A percentile compares a stretch with the other conserved stretches of the same genome.
Conservation (phyloP, 2,329 filamentous ascomycete species). For the Dactylonectria macrodidyma region DNA sequence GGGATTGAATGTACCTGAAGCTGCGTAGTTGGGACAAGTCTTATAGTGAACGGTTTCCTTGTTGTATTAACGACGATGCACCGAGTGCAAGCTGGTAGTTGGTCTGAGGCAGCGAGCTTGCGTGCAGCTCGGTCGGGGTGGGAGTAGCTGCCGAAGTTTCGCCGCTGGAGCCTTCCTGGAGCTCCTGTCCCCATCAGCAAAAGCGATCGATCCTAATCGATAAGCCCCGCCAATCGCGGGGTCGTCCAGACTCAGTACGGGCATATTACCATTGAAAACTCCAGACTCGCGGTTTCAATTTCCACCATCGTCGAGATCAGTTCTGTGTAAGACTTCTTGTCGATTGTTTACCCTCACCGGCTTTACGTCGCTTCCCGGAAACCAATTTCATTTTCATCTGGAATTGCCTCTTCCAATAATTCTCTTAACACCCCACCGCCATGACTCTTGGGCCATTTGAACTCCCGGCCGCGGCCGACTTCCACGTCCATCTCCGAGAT, state of each 20-base stretch:
- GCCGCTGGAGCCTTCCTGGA: conserved; percentile 30
- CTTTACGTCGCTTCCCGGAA: neutral
- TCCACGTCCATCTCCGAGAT: conserved; percentile 81
- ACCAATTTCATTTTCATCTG: neutral
- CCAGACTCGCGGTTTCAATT: conserved; percentile 4
- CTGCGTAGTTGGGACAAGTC: neutral
- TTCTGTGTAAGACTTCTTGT: conserved; percentile 6
- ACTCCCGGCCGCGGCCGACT: conserved; percentile 76
- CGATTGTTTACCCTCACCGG: neutral
- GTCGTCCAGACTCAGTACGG: conserved; percentile 26
- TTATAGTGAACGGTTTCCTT: neutral
- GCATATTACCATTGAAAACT: conserved; percentile 1
- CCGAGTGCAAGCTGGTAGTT: neutral
- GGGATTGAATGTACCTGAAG: neutral
- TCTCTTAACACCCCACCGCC: neutral
- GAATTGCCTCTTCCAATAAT: neutral
- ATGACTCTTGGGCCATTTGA: conserved; percentile 49
- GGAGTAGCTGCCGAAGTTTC: conserved; percentile 37
- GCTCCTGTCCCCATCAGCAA: conserved; percentile 27
- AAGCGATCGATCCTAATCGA: conserved; percentile 12
- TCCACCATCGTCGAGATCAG: neutral
- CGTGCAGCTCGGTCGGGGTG: conserved; percentile 36
- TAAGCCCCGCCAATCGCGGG: conserved; percentile 36
- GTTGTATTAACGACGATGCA: neutral
- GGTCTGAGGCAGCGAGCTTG: conserved; percentile 34